Conservation (phyloP, 2,329 filamentous ascomycete genomes). For the Aspergillus amoenus region DNA sequence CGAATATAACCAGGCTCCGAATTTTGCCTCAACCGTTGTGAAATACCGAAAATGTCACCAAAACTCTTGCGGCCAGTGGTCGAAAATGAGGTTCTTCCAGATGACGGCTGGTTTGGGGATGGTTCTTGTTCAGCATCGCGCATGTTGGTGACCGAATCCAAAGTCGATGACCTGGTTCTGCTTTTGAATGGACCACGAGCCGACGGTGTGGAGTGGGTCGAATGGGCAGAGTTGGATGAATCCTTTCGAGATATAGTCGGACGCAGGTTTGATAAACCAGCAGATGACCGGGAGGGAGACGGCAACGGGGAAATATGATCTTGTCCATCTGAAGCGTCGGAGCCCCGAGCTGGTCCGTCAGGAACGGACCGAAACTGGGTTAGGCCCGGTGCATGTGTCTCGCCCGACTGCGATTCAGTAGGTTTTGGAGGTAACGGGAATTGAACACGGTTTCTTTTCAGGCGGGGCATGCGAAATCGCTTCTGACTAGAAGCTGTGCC, state of each 20-base stretch:
- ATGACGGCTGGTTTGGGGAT: conserved; percentile 59
- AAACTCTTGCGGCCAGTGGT: conserved; percentile 88
- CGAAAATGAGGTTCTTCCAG: conserved; percentile 73
- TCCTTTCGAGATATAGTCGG: conserved; percentile 57
- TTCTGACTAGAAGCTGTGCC: conserved; percentile 63
- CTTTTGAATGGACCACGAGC: conserved; percentile 51
- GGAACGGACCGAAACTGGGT: conserved; percentile 21
- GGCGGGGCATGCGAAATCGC: conserved; percentile 78
- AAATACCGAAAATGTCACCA: conserved; percentile 78
- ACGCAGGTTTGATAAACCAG: conserved; percentile 49
- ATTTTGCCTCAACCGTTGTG: conserved; percentile 74
- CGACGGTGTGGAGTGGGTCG: conserved; percentile 57
- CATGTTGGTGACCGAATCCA: conserved; percentile 75
- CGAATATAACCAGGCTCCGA: conserved; percentile 68
- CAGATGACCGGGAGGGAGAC: conserved; percentile 54
- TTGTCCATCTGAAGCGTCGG: conserved; percentile 27
- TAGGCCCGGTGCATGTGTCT: conserved; percentile 18
- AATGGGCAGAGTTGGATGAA: conserved; percentile 66
- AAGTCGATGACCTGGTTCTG: conserved; percentile 81
- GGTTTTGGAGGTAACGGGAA: conserved; percentile 87
- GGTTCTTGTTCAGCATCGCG: conserved; percentile 70
- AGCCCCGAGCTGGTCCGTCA: conserved; percentile 21
- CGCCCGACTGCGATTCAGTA: conserved; percentile 6
- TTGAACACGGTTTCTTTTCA: conserved; percentile 72
- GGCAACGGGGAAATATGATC: conserved; percentile 41